A percentile compares a stretch with the other conserved stretches of the same genome.
Evolutionary conservation across 1,284 basidiomycete species (phyloP).

Genomic region (Leccinum solheimii): DNA sequence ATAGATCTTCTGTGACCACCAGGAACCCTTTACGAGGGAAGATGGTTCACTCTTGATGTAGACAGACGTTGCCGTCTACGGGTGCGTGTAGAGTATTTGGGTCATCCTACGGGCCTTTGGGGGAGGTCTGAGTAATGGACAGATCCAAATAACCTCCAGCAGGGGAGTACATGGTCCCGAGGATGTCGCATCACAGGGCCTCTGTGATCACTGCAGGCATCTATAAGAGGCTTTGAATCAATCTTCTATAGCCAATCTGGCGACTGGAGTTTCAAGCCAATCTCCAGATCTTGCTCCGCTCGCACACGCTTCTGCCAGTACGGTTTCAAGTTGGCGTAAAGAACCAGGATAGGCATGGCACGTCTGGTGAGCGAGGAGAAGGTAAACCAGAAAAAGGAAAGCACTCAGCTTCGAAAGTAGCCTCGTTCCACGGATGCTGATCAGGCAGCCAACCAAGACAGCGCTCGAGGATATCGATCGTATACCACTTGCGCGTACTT

Average conservation of each 20-base stretch:
- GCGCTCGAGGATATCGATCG: conserved; percentile 7
- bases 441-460: background rate
- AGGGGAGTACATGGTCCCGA: conserved; percentile 5
- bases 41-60: background rate
- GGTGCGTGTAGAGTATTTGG: background rate
- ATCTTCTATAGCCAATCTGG: conserved; percentile 17
- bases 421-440: background rate
- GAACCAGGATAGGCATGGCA: conserved; percentile 12
- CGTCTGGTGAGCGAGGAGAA: conserved; percentile 4
- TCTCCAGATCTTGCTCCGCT: conserved; percentile 15
- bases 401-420: conserved; percentile 13
- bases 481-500: conserved; percentile 6
- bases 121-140: background rate
- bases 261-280: conserved; percentile 14
- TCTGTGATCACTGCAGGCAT: conserved; percentile 9
- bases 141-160: background rate
- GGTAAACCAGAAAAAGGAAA: background rate
- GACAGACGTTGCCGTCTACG: background rate
- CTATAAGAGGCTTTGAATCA: conserved; percentile 6
- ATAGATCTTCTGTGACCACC: conserved; percentile 4
- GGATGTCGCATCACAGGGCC: background rate
- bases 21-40: background rate
- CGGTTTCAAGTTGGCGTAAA: conserved; percentile 10
- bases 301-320: conserved; percentile 17
- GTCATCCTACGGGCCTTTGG: background rate